Base-by-base conservation (phyloP, 345 rosid species). In the Ailanthus altissimus region DNA sequence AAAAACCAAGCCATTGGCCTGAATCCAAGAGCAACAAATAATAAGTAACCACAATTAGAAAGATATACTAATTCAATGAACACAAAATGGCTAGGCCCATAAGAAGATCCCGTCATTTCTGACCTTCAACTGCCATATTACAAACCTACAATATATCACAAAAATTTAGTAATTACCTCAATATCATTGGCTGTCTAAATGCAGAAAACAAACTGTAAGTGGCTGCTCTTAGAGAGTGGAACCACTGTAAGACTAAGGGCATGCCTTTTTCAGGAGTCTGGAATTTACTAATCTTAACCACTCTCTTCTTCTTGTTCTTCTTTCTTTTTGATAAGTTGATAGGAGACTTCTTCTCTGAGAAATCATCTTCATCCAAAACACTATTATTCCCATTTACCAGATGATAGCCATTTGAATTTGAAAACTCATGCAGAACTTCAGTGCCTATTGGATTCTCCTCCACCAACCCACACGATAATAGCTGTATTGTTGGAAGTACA, bases 1-100 rank as follows among this genome's bases (percentile, higher is more conserved):
- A 93, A 96, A 86, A 96, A 96, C 98, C 99, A 94, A 40, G 95
- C 83, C 99, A 93, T 96, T 21, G 99, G 95, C 81, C 99, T 96
- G 85, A 51, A 50, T 60, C 85, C 70, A 80, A 57, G 40, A 73
- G 15, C 73, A 76, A 49, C 73, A 64, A 63, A 67, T 43, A 60
- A 80, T 25, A 75, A 82, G 68, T 4, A 73, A 80, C 61, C 28
- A 72, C 40, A n/a, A 75, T 80, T 75, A 78, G 64, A 79, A 84
- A 75, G 43, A 47, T 47, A 42, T 6, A 20, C 45, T 32, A 76
- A 50, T 8, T 6, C 42, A 45, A 50, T 72, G 21, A 72, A 45
- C 36, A 77, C 20, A 66, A 59, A 62, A 38, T 3, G 16, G 60
- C 2, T 47, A 40, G 59, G 26, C 43, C 28, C 67, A 26, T 15